Conservation (phyloP, 1,139 yeast genomes). For the Casaregolazyma suthepensis region DNA sequence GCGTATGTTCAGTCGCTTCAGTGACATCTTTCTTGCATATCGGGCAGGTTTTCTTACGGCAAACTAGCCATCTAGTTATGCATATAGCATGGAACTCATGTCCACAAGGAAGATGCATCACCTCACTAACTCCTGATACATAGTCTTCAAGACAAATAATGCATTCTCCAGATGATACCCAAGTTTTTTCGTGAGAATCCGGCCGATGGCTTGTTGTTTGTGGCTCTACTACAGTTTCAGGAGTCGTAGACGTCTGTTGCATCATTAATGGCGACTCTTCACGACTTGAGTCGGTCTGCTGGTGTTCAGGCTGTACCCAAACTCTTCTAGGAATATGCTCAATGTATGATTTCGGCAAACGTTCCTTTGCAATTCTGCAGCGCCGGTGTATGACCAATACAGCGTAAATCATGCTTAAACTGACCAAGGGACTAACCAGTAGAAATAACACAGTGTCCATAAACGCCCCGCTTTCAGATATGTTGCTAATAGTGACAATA, state of each 20-base stretch:
- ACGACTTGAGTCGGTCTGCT: conserved; percentile 1
- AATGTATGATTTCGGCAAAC: conserved; percentile 35
- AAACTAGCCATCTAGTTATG: conserved; percentile 37
- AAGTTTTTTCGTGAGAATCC: conserved; percentile 15
- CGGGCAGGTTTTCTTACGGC: conserved; percentile 34
- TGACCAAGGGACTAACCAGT: conserved; percentile 37
- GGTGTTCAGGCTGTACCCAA: conserved; percentile 24
- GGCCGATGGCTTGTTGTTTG: neutral
- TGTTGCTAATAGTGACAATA: conserved; percentile 27
- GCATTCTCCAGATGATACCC: conserved; percentile 37
- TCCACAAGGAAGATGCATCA: conserved; percentile 39
- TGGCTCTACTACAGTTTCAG: neutral
- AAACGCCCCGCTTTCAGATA: conserved; percentile 29
- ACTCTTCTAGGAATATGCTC: conserved; percentile 34
- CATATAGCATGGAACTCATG: conserved; percentile 41
- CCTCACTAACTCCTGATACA: conserved; percentile 29
- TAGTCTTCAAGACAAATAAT: conserved; percentile 40
- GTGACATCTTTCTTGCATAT: conserved; percentile 32
- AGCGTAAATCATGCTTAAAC: conserved; percentile 35
- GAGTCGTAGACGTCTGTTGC: neutral
- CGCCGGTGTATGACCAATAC: conserved; percentile 34
- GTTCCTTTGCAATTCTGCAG: conserved; percentile 30
- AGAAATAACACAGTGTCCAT: conserved; percentile 35
- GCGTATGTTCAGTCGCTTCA: conserved; percentile 16
- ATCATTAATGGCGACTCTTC: neutral